phyloP scores from a whole-genome alignment of 768 basidiomycete genomes.

The Tricholoma terreum region DNA sequence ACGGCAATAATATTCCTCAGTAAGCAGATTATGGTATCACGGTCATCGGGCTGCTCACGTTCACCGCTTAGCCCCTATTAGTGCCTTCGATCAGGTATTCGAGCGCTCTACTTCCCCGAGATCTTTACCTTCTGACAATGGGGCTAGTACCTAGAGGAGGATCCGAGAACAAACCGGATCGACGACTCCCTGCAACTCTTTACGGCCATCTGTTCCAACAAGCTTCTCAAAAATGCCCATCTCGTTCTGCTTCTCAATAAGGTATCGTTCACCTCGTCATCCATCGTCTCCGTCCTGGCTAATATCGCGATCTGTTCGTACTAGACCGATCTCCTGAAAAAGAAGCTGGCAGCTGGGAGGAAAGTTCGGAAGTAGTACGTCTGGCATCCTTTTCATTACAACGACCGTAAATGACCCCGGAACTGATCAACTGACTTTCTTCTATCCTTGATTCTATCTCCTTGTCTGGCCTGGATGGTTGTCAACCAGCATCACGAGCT shows the following conservation, averaged over 20 bases:
- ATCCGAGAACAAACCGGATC: constrained; percentile 72
- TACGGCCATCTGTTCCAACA: constrained; percentile 71
- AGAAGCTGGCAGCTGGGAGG: constrained; percentile 66
- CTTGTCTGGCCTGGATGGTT: background rate
- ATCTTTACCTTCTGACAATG: background rate
- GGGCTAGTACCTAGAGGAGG: constrained; percentile 75
- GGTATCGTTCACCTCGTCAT: constrained; percentile 33
- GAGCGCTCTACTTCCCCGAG: background rate
- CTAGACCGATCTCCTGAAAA: constrained; percentile 72
- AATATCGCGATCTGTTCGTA: background rate
- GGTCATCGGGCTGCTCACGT: background rate
- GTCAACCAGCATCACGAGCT: constrained; percentile 65
- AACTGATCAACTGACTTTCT: constrained; percentile 2
- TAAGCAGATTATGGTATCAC: constrained; percentile 11
- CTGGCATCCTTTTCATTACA: constrained; percentile 1
- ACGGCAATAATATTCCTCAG: constrained; percentile 81
- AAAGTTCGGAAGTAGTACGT: constrained; percentile 77
- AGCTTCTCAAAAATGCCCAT: constrained; percentile 68
- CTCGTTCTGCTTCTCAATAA: constrained; percentile 78
- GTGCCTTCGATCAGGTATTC: constrained; percentile 80
- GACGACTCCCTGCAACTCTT: constrained; percentile 82
- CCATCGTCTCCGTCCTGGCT: background rate
- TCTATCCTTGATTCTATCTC: background rate
- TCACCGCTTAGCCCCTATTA: constrained; percentile 59
- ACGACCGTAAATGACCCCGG: background rate